Conservation (phyloP, 2,329 filamentous ascomycete species). For the Stagonosporopsis cucurbitacearum region DNA sequence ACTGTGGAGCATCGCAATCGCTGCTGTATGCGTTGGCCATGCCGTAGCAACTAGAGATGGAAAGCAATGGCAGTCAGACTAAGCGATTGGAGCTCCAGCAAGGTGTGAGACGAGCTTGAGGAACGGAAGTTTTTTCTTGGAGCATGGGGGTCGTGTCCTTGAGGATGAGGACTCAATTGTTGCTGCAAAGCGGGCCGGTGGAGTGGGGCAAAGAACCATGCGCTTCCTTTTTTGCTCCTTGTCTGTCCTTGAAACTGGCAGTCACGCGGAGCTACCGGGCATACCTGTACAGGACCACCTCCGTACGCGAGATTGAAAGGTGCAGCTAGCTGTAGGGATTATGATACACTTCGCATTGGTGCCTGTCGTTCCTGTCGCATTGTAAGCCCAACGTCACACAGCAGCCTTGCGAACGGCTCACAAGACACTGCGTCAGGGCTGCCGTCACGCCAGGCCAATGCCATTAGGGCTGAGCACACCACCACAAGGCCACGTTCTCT, state of each 20-base stretch:
- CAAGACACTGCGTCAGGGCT: conserved; percentile 9
- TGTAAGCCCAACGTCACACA: conserved; percentile 18
- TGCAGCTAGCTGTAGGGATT: conserved; percentile 15
- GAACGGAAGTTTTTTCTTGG: not conserved
- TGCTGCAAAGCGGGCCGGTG: conserved; percentile 18
- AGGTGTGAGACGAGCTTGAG: not conserved
- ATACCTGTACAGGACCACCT: not conserved
- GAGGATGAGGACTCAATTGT: conserved; percentile 13
- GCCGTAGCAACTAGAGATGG: not conserved
- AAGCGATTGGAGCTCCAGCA: not conserved
- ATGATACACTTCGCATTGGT: conserved; percentile 17
- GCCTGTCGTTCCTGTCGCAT: not conserved
- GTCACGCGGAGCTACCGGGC: conserved; percentile 12
- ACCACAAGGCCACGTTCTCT: conserved; percentile 13
- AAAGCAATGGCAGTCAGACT: no score
- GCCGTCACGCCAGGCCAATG: conserved; percentile 15
- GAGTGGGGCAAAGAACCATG: conserved; percentile 12
- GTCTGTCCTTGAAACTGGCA: conserved; percentile 7
- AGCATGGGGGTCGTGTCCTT: not conserved
- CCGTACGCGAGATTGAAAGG: conserved; percentile 10
- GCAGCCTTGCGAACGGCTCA: conserved; percentile 18
- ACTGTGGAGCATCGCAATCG: conserved; percentile 11
- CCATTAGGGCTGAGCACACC: conserved; percentile 15
- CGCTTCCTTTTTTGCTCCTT: not conserved
- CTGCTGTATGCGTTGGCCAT: not conserved